Evolutionary conservation across 169 alveolate genomes (phyloP), one percentile per base, ranked within the genome.

Genomic region (Theileria annulata): DNA sequence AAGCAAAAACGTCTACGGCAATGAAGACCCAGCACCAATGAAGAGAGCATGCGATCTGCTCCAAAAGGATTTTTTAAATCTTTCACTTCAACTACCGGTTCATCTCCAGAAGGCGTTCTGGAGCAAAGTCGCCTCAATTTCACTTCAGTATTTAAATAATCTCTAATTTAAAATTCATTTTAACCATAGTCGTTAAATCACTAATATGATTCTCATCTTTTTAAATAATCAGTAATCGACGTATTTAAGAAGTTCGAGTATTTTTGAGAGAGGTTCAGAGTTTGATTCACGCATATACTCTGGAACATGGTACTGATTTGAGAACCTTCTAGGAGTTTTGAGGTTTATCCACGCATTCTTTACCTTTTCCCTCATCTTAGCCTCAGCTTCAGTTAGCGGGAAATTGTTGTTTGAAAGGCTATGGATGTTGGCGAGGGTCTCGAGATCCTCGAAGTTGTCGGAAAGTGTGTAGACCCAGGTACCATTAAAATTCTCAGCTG

Each of bases 11-110:
- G 63, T 75, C 6, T 75, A 75, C 42, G 83, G 83, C 0, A 75
- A 75, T 35, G 83, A 75, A 15, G 83, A 75, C 17, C 83, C 83
- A 28, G 27, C 31, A 17, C 83, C 75, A 1, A 75, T 75, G 78
- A 72, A 58, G 33, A 56, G 62, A 51, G 79, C 79, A 3, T 72
- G 79, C 37, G 79, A 72, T 19, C 0, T 58, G 25, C 72, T 72
- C 31, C 56, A 30, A 42, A 49, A 33, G 19, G 71, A 56, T 4
- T 58, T 72, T 31, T 25, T 25, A 25, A 72, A 72, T n/a, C 79
- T 72, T 19, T 72, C 74, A 3, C 75, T 15, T n/a, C 72, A 56
- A 33, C 54, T 72, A 35, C 79, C 79, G 25, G 30, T 51, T 3
- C 21, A 72, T 35, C 71, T 72, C 3, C 69, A 72, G 42, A 37